phyloP scores from a whole-genome alignment of 2,329 filamentous ascomycete species.

The Trichophyton verrucosum region DNA sequence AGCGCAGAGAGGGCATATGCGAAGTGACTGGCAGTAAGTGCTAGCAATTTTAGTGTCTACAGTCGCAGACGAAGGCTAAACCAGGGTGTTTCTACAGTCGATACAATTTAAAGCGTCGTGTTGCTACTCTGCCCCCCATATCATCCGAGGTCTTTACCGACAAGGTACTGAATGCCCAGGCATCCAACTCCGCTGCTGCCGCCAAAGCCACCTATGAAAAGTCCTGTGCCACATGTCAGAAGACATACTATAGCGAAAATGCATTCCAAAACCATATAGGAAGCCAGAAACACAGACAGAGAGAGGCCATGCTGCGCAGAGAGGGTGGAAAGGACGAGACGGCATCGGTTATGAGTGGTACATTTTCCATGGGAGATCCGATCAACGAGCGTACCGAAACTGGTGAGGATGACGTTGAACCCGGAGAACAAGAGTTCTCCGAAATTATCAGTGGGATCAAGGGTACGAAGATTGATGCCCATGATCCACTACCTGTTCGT shows the following conservation, averaged over 20 bases:
- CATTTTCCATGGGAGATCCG: conserved; percentile 80
- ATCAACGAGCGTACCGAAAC: conserved; percentile 30
- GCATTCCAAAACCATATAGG: conserved; percentile 85
- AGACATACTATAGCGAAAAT: conserved; percentile 94
- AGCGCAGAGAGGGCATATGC: conserved; percentile 90
- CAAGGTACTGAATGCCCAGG: conserved; percentile 85
- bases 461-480: conserved; percentile 45
- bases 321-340: conserved; percentile 48
- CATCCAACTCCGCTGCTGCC: conserved; percentile 68
- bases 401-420: conserved; percentile 35
- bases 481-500: conserved; percentile 33
- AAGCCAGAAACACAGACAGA: conserved; percentile 77
- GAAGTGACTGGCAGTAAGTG: conserved; percentile 93
- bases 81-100: conserved; percentile 43
- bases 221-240: conserved; percentile 67
- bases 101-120: conserved; percentile 82
- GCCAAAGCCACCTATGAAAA: conserved; percentile 83
- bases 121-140: conserved; percentile 49
- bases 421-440: conserved; percentile 52
- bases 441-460: conserved; percentile 67
- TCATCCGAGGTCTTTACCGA: conserved; percentile 93
- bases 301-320: conserved; percentile 42
- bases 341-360: conserved; percentile 66
- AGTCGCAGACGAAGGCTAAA: background rate
- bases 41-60: background rate